phyloP scores from a whole-genome alignment of 495 filamentous ascomycete species.

The Penicillium malachiteum region DNA sequence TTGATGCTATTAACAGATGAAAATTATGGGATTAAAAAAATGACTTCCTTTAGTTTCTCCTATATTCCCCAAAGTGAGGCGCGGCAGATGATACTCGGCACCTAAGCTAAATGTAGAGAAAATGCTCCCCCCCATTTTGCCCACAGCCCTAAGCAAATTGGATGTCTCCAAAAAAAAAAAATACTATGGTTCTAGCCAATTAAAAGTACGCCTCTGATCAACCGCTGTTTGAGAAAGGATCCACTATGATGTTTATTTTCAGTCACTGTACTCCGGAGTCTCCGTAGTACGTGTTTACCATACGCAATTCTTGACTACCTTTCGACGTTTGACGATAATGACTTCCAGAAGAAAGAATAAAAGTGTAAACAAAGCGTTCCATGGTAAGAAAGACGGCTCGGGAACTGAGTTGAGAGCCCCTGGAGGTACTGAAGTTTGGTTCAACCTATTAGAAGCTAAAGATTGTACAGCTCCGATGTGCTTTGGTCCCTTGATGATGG shows the following conservation, averaged over 20 bases:
- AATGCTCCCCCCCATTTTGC: neutral
- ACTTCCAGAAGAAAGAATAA: neutral
- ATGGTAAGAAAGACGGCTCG: slow-evolving; percentile 10
- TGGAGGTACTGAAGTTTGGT: neutral
- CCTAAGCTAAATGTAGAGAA: too few species aligned
- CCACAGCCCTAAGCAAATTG: slow-evolving; percentile 11
- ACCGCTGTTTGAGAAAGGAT: slow-evolving; percentile 4
- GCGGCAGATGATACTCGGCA: too few species aligned
- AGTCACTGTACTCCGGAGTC: neutral
- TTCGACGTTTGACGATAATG: too few species aligned
- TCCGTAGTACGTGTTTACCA: neutral
- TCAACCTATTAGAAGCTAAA: neutral
- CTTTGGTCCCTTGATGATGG: neutral
- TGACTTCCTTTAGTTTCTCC: too few species aligned
- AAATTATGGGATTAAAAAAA: too few species aligned
- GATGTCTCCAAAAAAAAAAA: slow-evolving; percentile 13
- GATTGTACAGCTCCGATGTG: neutral
- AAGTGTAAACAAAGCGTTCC: slow-evolving; percentile 7
- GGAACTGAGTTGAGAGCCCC: neutral
- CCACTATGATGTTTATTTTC: slow-evolving; percentile 1
- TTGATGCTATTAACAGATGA: too few species aligned
- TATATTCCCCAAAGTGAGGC: too few species aligned
- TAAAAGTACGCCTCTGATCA: neutral
- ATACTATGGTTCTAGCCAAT: slow-evolving; percentile 6
- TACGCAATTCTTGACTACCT: neutral